phyloP scores from a whole-genome alignment of 2,329 filamentous ascomycete genomes.

The Pseudofabraea citricarpa region DNA sequence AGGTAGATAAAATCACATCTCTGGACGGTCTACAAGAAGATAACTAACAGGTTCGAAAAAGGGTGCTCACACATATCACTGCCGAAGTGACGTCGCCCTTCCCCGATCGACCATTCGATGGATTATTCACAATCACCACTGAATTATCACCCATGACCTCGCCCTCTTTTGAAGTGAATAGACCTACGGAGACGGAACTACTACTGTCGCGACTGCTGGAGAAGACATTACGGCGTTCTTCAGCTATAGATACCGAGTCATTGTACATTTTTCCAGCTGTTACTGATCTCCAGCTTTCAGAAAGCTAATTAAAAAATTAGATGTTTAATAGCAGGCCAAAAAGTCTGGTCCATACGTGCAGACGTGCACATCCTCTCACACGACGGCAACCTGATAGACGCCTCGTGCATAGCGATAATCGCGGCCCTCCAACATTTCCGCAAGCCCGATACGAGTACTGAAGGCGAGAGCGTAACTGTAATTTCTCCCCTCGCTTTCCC shows the following conservation, averaged over 20 bases:
- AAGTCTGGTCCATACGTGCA: constrained; percentile 86
- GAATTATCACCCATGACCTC: constrained; percentile 92
- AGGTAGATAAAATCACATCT: constrained; percentile 49
- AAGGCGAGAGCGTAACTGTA: constrained; percentile 77
- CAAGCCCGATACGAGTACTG: constrained; percentile 81
- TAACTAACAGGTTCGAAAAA: constrained; percentile 30
- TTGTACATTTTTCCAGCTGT: constrained; percentile 41
- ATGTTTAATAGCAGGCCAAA: constrained; percentile 84
- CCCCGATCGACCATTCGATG: constrained; percentile 87
- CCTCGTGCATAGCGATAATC: constrained; percentile 79
- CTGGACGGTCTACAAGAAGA: background rate
- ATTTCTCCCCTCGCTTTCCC: too few relatives aligned
- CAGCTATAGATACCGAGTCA: constrained; percentile 91
- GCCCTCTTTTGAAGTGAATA: constrained; percentile 81
- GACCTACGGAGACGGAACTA: constrained; percentile 78
- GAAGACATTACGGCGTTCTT: constrained; percentile 87
- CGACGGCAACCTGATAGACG: constrained; percentile 86
- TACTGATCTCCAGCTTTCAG: too few relatives aligned
- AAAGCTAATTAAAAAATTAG: background rate
- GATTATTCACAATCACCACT: constrained; percentile 86
- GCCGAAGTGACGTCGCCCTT: constrained; percentile 84
- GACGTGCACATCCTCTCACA: constrained; percentile 89
- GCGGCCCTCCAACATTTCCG: constrained; percentile 88
- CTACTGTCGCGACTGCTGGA: constrained; percentile 85
- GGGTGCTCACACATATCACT: constrained; percentile 79